These are phyloP conservation scores for Nidularia pulvinata DNA, from an alignment of 768 basidiomycete genomes.

Conservation along the genomic window DNA sequence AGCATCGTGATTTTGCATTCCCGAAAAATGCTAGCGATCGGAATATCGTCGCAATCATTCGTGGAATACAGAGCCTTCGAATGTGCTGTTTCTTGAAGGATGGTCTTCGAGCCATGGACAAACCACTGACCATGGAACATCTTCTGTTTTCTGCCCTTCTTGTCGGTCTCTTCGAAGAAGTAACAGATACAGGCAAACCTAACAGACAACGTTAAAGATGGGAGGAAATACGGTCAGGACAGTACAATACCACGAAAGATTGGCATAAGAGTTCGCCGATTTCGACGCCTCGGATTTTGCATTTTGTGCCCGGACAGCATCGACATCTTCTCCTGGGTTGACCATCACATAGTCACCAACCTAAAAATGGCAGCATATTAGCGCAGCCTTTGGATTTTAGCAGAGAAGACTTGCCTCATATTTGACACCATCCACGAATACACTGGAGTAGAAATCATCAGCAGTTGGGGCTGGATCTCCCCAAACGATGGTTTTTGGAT, in stretches of 20 bases:
- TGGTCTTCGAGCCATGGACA: conserved; percentile 62
- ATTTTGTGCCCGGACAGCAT: conserved; percentile 36
- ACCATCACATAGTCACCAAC: conserved; percentile 67
- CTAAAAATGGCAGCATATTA: conserved; percentile 23
- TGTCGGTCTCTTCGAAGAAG: conserved; percentile 44
- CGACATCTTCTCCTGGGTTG: conserved; percentile 49
- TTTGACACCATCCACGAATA: conserved; percentile 52
- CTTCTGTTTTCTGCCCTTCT: conserved; percentile 25
- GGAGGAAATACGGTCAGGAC: background rate
- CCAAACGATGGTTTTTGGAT: conserved; percentile 34
- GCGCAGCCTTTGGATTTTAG: no score
- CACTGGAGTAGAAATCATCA: conserved; percentile 36
- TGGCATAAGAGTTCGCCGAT: conserved; percentile 55
- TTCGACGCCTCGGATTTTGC: conserved; percentile 35
- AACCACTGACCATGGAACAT: conserved; percentile 77
- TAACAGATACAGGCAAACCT: conserved; percentile 78
- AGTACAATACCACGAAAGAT: conserved; percentile 50
- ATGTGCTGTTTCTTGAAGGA: conserved; percentile 68
- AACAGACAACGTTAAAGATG: background rate
- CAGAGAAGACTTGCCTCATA: conserved; percentile 44
- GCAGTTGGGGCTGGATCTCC: conserved; percentile 8
- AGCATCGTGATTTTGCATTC: conserved; percentile 53
- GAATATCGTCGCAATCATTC: conserved; percentile 55
- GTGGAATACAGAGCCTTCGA: conserved; percentile 57
- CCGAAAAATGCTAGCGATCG: conserved; percentile 53